These are phyloP conservation scores for Botrytis squamosa DNA, from an alignment of 2,329 filamentous ascomycete genomes.

Conservation along the genomic window DNA sequence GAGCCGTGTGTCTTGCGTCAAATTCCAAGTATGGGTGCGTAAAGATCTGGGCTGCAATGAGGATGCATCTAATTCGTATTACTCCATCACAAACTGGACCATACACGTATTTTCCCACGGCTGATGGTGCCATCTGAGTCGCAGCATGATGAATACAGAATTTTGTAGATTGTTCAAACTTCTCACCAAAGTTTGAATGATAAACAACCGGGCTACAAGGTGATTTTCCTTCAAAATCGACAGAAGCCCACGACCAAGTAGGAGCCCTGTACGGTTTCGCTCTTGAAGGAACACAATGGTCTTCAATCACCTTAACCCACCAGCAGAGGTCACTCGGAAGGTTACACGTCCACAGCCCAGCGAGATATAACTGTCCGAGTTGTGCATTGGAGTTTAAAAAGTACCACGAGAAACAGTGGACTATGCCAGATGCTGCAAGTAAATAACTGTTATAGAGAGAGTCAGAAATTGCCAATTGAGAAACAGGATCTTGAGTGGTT, in stretches of 20 bases:
- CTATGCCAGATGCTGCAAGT: not conserved
- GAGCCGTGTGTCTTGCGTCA: not conserved
- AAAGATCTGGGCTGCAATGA: not conserved
- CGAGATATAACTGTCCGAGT: not conserved
- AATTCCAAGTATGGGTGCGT: not conserved
- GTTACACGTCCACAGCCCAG: not conserved
- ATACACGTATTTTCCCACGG: not conserved
- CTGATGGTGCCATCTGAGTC: not conserved
- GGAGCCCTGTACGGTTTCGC: not conserved
- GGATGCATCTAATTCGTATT: not conserved
- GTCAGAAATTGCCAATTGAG: not conserved
- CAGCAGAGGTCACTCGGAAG: not conserved
- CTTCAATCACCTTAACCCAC: not conserved
- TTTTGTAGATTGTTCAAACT: not conserved
- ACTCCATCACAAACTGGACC: not conserved
- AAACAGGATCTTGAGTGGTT: not conserved
- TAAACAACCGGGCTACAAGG: not conserved
- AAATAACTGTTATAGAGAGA: not conserved
- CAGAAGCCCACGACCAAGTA: slow-evolving; percentile 8
- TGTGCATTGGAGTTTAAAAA: not conserved
- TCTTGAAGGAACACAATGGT: not conserved
- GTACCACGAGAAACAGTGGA: not conserved
- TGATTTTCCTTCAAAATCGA: not conserved
- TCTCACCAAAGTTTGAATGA: not conserved
- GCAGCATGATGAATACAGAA: not conserved